A percentile compares a stretch with the other conserved stretches of the same genome.
These are phyloP conservation scores for Aspergillus ochraceus DNA, from an alignment of 2,329 filamentous ascomycete species.

Conservation along the genomic window DNA sequence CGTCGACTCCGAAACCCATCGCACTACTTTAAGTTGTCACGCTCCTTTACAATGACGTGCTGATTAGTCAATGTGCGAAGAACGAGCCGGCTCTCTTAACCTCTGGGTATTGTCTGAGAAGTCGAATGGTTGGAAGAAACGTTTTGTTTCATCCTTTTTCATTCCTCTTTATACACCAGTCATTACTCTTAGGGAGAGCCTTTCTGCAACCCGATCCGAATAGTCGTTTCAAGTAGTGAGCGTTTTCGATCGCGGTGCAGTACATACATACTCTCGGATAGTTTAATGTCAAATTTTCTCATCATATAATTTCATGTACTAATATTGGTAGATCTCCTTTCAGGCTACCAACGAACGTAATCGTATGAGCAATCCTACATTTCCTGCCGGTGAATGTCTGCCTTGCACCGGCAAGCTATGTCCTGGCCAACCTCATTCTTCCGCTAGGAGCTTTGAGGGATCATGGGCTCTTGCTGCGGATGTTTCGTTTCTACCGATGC, in stretches of 20 bases:
- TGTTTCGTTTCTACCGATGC: neutral
- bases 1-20: constrained; percentile 29
- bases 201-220: constrained; percentile 28
- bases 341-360: neutral
- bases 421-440: no score
- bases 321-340: neutral
- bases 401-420: neutral
- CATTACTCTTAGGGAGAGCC: constrained; percentile 30
- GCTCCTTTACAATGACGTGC: constrained; percentile 76
- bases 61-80: constrained; percentile 97
- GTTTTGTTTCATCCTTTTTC: constrained; percentile 33
- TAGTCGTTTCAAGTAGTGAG: constrained; percentile 19
- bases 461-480: no score
- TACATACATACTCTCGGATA: constrained; percentile 20
- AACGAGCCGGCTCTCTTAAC: constrained; percentile 51
- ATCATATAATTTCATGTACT: neutral
- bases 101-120: constrained; percentile 28
- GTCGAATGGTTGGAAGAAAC: constrained; percentile 23
- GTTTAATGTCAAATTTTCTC: neutral
- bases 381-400: no score
- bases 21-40: constrained; percentile 99
- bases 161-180: constrained; percentile 25
- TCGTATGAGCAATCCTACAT: neutral
- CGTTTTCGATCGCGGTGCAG: constrained; percentile 33
- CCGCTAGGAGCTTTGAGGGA: no score